Evolutionary conservation across 371 early-diverging fungal species (phyloP).

Genomic region (Mortierella sp.): DNA sequence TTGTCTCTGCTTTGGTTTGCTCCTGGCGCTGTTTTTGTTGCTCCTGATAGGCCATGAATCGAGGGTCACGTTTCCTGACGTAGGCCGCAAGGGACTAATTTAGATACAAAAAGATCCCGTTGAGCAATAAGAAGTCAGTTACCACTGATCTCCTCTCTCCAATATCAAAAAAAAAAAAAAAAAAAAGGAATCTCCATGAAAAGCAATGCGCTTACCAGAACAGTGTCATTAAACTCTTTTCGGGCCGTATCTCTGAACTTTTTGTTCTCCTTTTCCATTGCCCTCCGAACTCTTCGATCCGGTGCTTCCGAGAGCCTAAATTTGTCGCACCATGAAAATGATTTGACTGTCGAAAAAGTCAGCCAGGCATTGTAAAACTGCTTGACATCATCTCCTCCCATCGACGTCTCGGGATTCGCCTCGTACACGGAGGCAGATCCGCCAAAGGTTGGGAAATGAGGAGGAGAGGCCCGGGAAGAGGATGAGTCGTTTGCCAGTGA

Average conservation of each 20-base stretch:
- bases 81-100: conserved; percentile 59
- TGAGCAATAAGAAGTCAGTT: not conserved
- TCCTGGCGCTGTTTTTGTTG: conserved; percentile 60
- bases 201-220: conserved; percentile 61
- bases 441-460: conserved; percentile 70
- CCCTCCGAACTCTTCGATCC: conserved; percentile 81
- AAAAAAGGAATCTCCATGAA: not conserved
- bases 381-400: conserved; percentile 36
- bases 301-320: conserved; percentile 85
- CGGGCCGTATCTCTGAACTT: conserved; percentile 85
- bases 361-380: conserved; percentile 83
- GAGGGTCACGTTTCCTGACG: conserved; percentile 83
- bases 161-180: conserved; percentile 5
- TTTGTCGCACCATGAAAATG: conserved; percentile 93
- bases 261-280: conserved; percentile 94
- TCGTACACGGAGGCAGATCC: conserved; percentile 61
- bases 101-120: not conserved
- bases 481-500: conserved; percentile 55
- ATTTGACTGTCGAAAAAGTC: conserved; percentile 80
- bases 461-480: conserved; percentile 4
- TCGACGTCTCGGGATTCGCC: conserved; percentile 44
- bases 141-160: not conserved
- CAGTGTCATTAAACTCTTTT: conserved; percentile 87
- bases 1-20: conserved; percentile 63
- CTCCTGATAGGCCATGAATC: conserved; percentile 67